A percentile compares a stretch with the other conserved stretches of the same genome.
These are phyloP conservation scores for Neopestalotiopsis clavispora DNA, from an alignment of 2,329 filamentous ascomycete genomes.

Conservation along the genomic window DNA sequence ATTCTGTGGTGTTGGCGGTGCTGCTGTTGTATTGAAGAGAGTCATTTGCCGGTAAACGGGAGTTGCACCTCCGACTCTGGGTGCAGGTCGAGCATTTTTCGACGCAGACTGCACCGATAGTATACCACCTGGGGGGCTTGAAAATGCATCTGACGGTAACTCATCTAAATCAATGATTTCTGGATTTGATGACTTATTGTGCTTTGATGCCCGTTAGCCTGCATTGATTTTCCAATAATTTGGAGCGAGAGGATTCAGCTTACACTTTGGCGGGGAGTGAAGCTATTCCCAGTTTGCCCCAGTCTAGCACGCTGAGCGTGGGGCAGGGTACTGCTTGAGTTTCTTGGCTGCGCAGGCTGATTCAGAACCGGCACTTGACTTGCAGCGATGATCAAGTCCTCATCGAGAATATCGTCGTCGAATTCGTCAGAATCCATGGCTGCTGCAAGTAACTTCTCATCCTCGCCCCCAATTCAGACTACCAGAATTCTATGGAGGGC, in stretches of 20 bases:
- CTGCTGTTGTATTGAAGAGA: constrained; percentile 51
- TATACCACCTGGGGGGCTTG: constrained; percentile 54
- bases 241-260: neutral
- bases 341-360: constrained; percentile 23
- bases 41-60: constrained; percentile 59
- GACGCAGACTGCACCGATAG: constrained; percentile 20
- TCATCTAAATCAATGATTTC: constrained; percentile 52
- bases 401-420: constrained; percentile 68
- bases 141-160: constrained; percentile 71
- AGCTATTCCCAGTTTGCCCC: constrained; percentile 16
- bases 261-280: constrained; percentile 20
- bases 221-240: neutral
- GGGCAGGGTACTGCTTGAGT: constrained; percentile 19
- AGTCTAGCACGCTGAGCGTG: constrained; percentile 12
- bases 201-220: constrained; percentile 16
- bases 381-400: constrained; percentile 66
- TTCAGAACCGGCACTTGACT: constrained; percentile 49
- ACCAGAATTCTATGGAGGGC: neutral
- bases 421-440: constrained; percentile 65
- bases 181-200: constrained; percentile 6
- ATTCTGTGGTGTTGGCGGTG: constrained; percentile 22
- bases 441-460: neutral
- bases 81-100: constrained; percentile 24
- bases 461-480: neutral
- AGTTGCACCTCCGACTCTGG: constrained; percentile 39